phyloP scores from a whole-genome alignment of 139 green algal species.

The Trebouxia sp. region DNA sequence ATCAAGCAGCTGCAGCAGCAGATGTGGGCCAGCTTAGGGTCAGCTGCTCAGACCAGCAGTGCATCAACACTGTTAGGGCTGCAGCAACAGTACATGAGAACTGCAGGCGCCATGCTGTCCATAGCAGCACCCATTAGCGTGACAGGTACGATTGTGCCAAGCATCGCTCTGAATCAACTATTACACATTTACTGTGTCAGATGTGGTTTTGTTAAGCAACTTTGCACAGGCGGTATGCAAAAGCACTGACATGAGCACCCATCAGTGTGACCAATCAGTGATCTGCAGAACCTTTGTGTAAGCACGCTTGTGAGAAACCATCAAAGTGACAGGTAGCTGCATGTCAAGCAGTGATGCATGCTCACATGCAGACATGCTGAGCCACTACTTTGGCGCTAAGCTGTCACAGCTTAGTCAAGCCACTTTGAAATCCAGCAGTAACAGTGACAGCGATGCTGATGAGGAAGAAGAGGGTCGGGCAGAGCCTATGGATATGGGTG shows the following conservation, averaged over 20 bases:
- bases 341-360: no score
- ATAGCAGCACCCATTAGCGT: slow-evolving; percentile 39
- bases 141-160: slow-evolving; percentile 32
- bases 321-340: no score
- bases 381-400: slow-evolving; percentile 44
- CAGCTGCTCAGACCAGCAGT: background rate
- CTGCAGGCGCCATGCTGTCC: background rate
- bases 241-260: no score
- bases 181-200: background rate
- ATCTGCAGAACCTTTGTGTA: no score
- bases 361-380: slow-evolving; percentile 41
- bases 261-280: no score
- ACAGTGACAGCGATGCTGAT: slow-evolving; percentile 7
- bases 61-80: slow-evolving; percentile 7
- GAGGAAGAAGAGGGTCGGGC: slow-evolving; percentile 17
- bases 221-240: no score
- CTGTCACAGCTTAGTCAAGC: slow-evolving; percentile 43
- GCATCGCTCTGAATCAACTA: no score
- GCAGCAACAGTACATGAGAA: background rate
- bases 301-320: no score
- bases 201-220: no score
- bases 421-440: slow-evolving; percentile 20
- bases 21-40: background rate
- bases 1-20: slow-evolving; percentile 10
- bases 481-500: slow-evolving; percentile 5